phyloP scores from a whole-genome alignment of 805 yeast species.

The Myxozyma udenii region DNA sequence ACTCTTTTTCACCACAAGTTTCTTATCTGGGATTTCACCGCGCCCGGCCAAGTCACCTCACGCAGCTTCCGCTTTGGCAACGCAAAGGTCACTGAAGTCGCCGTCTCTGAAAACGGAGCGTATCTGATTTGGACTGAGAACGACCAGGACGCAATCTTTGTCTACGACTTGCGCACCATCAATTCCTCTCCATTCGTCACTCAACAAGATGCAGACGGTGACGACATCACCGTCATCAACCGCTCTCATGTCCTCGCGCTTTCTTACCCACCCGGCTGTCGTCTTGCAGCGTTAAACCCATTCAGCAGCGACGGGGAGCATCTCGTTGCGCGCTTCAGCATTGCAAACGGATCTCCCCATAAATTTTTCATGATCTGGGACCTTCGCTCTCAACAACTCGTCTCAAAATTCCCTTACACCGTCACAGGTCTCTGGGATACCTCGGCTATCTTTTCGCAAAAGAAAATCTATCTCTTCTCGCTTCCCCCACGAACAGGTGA shows the following conservation, averaged over 20 bases:
- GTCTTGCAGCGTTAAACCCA: constrained; percentile 23
- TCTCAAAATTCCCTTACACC: constrained; percentile 24
- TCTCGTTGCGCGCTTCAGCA: constrained; percentile 24
- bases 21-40: constrained; percentile 25
- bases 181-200: not conserved
- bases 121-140: constrained; percentile 26
- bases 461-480: constrained; percentile 26
- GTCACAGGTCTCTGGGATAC: constrained; percentile 30
- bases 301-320: constrained; percentile 30
- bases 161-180: constrained; percentile 11
- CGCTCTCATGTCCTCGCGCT: constrained; percentile 3
- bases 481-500: constrained; percentile 21
- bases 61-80: constrained; percentile 19
- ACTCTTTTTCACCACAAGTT: constrained; percentile 18
- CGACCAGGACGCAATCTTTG: constrained; percentile 27
- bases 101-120: constrained; percentile 16
- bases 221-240: not conserved
- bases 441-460: constrained; percentile 19
- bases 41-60: constrained; percentile 13
- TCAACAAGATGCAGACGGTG: not conserved
- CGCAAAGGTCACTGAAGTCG: constrained; percentile 18
- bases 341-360: constrained; percentile 26
- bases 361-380: constrained; percentile 28
- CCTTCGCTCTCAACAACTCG: constrained; percentile 13
- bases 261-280: constrained; percentile 20